Evolutionary conservation across 208 protist species (phyloP), one percentile per base, ranked within the genome.

Genomic region (Trypanosoma cruzi): DNA sequence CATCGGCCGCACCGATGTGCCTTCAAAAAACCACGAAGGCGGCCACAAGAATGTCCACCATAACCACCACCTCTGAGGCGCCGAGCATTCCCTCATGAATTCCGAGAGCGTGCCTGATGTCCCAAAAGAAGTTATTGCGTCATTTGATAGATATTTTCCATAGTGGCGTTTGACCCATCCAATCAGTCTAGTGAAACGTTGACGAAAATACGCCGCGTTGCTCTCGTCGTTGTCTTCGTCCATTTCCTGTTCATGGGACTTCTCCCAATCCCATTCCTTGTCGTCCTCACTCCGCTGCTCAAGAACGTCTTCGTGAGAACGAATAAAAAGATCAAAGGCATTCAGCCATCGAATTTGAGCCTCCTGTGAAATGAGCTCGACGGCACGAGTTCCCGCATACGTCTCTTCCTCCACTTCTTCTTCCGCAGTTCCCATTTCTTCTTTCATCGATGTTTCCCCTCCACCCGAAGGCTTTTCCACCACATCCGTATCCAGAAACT

Each of bases 161-260:
- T 87, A 92, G 26, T 81, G 48, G 32, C 67, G 68, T 50, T 85
- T 68, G 4, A 78, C 66, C 4, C 67, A 16, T 18, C 64, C 31
- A 22, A 89, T 49, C 0, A 92, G 56, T 14, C 52, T 7, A 24
- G 84, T 71, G 24, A 88, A 59, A 14, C 73, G 71, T 0, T 66
- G 46, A 16, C 83, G 80, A 24, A 76, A 74, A n/a, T 73, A 48
- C 13, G 69, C 63, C 18, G 78, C 64, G 16, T 77, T 66, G 7
- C 22, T 31, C 16, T 50, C n/a, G 10, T 44, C 28, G 6, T 22
- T 2, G 2, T 22, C 36, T 42, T 52, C 49, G 11, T 44, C 42
- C 28, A 57, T 56, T 22, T 36, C 36, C 22, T 29, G 18, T 26
- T 68, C 34, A 58, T 48, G 4, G 26, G 44, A 10, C 16, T 29